A percentile compares a stretch with the other conserved stretches of the same genome.
Conservation (phyloP, 108 stramenopile genomes). For the Thalassiosira profunda region DNA sequence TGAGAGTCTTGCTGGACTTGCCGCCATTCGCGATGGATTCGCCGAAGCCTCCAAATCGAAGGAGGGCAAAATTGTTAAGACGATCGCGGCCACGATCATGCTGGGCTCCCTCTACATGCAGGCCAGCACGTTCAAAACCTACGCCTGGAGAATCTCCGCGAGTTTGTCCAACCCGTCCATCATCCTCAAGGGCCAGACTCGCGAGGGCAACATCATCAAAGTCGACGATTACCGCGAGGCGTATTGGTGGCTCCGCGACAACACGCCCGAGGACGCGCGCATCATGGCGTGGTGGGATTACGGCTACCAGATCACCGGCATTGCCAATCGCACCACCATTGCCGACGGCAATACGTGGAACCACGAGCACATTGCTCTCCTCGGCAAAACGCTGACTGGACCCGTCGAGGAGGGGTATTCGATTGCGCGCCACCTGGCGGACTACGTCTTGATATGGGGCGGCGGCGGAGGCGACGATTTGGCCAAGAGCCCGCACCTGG, state of each 20-base stretch:
- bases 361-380: conserved; percentile 99
- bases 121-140: conserved; percentile 59
- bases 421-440: conserved; percentile 95
- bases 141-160: conserved; percentile 70
- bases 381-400: conserved; percentile 93
- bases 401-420: conserved; percentile 91
- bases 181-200: conserved; percentile 88
- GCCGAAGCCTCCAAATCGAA: conserved; percentile 60
- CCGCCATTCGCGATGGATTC: conserved; percentile 55
- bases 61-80: conserved; percentile 77
- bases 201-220: conserved; percentile 81
- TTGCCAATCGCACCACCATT: conserved; percentile 96
- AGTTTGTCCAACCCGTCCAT: conserved; percentile 92
- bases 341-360: conserved; percentile 99
- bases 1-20: conserved; percentile 48
- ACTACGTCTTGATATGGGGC: conserved; percentile 96
- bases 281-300: conserved; percentile 99
- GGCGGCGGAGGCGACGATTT: conserved; percentile 98
- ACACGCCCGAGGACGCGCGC: conserved; percentile 95
- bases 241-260: conserved; percentile 97
- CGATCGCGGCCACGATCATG: conserved; percentile 53
- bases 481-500: conserved; percentile 97
- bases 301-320: conserved; percentile 95
- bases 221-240: conserved; percentile 99
- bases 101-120: conserved; percentile 61